Base-by-base conservation (phyloP, 2,329 filamentous ascomycete species). In the Rhynchosporium secalis region DNA sequence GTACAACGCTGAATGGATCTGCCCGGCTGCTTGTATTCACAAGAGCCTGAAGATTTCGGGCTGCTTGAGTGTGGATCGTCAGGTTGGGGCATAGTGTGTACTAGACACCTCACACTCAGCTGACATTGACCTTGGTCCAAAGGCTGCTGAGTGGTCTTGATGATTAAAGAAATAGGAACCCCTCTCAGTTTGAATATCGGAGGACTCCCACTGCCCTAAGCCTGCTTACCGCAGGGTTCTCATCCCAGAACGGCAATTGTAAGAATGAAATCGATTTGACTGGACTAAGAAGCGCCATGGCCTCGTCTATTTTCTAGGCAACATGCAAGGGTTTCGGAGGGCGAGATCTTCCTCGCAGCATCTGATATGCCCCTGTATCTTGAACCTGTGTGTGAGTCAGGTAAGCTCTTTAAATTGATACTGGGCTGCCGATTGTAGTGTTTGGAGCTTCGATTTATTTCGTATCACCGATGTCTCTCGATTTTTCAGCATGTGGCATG, bases 141-240 rank as follows among this genome's bases (percentile, higher is more conserved):
- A 56, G 38, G 52, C 26, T 43, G 51, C 51, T 56, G 52, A 56
- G 49, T 54, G n/a, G 49, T 33, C 49, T 54, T 54, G 49, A 54
- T 54, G 49, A 54, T 54, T 54, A 54, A 54, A 33, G 28, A n/a
- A n/a, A 15, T 2, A 41, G 7, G 36, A 54, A 26, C 33, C n/a
- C 49, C 36, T 41, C 49, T 20, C 26, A 13, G 4, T 9, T 31
- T 51, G 6, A 9, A 28, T 28, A 43, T 29, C 40, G 28, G 26
- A 13, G 38, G 29, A 20, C 20, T 26, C 52, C 26, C 52, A 43
- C 29, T 15, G 46, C 47, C 38, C 41, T 56, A 38, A 29, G 52
- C 26, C 52, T 45, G 38, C 38, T 45, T 45, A 56, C 52, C 41
- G 40, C 52, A 54, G 28, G 36, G 9, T 7, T 20, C 36, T 26